These are phyloP conservation scores for Nemania sp. DNA, from an alignment of 2,329 filamentous ascomycete species.

Conservation along the genomic window DNA sequence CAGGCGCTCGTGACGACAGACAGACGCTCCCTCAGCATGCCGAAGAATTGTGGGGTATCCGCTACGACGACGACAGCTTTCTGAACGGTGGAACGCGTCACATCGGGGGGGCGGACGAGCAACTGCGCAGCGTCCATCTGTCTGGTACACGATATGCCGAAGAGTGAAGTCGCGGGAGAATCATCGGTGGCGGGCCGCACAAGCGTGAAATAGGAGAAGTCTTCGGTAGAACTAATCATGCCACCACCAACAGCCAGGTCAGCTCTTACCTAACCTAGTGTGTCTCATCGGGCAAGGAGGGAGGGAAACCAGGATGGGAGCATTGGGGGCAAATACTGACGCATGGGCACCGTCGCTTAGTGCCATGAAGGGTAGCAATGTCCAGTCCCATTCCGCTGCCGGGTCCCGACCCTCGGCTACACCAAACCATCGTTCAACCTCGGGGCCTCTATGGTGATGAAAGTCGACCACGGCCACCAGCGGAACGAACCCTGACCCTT, in stretches of 20 bases:
- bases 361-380: constrained; percentile 92
- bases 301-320: background rate
- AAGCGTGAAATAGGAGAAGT: constrained; percentile 98
- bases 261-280: constrained; percentile 6
- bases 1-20: constrained; percentile 91
- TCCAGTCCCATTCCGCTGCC: constrained; percentile 84
- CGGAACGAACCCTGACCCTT: constrained; percentile 57
- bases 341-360: constrained; percentile 94
- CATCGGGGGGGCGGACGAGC: constrained; percentile 79
- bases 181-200: constrained; percentile 62
- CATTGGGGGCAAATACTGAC: constrained; percentile 54
- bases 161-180: constrained; percentile 76
- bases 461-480: constrained; percentile 82
- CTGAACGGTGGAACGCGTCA: constrained; percentile 96
- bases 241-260: constrained; percentile 26
- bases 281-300: background rate
- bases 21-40: constrained; percentile 85
- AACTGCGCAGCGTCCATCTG: constrained; percentile 83
- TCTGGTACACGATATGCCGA: constrained; percentile 93
- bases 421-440: constrained; percentile 92
- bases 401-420: constrained; percentile 75
- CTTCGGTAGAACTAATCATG: constrained; percentile 73
- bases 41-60: constrained; percentile 87
- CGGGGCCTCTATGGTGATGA: constrained; percentile 84
- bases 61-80: constrained; percentile 97